Conservation (phyloP, 257 asterid species). For the Petunia axillaris region DNA sequence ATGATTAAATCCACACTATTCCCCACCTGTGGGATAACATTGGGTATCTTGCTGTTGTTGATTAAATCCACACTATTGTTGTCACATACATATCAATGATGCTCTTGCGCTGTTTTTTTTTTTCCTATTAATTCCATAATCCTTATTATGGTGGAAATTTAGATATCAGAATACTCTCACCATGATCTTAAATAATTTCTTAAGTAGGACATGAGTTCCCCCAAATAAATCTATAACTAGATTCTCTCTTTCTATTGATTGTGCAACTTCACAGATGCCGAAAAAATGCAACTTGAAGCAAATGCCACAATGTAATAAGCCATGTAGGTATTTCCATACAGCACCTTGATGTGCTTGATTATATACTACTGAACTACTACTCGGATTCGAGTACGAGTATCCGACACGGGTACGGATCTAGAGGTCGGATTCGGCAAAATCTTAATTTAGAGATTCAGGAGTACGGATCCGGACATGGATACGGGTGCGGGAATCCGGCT, state of each 20-base stretch:
- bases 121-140: not conserved
- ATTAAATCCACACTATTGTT: not conserved
- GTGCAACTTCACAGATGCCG: not conserved
- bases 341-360: conserved; percentile 2
- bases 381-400: no score
- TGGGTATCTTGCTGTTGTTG: not conserved
- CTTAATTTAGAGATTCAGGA: no score
- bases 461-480: no score
- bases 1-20: no score
- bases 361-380: not conserved
- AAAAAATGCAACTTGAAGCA: not conserved
- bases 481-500: no score
- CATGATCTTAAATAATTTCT: not conserved
- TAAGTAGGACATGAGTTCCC: not conserved
- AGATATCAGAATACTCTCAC: not conserved
- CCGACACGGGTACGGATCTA: no score
- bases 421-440: no score
- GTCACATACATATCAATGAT: conserved; percentile 7
- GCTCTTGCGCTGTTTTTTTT: not conserved
- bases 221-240: not conserved
- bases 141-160: not conserved
- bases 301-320: not conserved
- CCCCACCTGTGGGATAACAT: no score
- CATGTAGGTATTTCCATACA: not conserved
- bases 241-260: conserved; percentile 14